Evolutionary conservation across 306 rosid genomes (phyloP), one percentile per base, ranked within the genome.

Genomic region (Castanea crenata): DNA sequence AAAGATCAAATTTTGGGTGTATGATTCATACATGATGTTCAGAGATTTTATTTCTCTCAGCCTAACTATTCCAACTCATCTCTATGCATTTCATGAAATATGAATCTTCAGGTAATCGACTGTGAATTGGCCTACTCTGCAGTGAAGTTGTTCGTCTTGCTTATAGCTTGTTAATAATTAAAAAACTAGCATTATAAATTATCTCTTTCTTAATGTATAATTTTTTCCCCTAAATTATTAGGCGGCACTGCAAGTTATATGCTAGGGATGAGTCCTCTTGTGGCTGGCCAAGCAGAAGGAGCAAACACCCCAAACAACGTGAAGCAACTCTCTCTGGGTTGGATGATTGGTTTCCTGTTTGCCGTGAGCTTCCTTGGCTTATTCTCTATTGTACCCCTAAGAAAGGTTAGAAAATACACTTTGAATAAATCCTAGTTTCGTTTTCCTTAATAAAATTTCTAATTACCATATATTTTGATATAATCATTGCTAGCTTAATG

Each of bases 241-340:
- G 97, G 97, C 79, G 97, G 97, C 34, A 91, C 91, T 34, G 96
- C 91, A 71, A 89, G 92, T 77, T 91, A 92, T 85, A 27, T 92
- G 23, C 83, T 91, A 72, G 96, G 86, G 2, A 92, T 92, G 97
- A 89, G 92, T 63, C 86, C 87, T n/a, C 25, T 34, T 13, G 75
- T 92, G 51, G 94, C 97, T 34, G 87, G 88, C 46, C 90, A 88
- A 68, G 93, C 69, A 46, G 84, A 81, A 15, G 89, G 32, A 69
- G 89, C 87, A 35, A 75, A 84, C 85, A 86, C 80, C 10, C 94
- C 91, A 19, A 76, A 67, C 16, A 92, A 92, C 73, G 77, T 85
- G 23, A 92, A 89, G 87, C 65, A 4, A 15, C 89, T 88, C 35
- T 77, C 88, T 12, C 71, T 88, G 32, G 90, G 91, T 35, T 92